These are phyloP conservation scores for Diaporthe ilicicola DNA, from an alignment of 2,329 filamentous ascomycete species.

Conservation along the genomic window DNA sequence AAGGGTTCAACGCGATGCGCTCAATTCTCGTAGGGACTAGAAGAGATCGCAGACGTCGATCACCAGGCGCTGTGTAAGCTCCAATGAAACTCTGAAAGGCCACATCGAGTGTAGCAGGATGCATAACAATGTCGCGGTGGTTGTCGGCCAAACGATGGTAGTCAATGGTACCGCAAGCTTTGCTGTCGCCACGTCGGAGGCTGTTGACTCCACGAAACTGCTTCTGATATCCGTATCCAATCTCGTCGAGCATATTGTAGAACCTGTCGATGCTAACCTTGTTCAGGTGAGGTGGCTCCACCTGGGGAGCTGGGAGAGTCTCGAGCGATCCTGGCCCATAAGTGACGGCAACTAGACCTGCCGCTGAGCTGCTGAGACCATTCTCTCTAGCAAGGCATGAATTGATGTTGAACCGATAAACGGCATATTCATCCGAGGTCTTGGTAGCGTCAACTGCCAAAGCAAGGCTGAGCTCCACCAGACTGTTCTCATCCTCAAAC, in stretches of 20 bases:
- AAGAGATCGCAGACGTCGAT: conserved; percentile 43
- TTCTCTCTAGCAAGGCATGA: neutral
- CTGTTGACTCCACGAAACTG: conserved; percentile 9
- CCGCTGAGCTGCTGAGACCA: neutral
- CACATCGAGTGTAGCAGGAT: conserved; percentile 45
- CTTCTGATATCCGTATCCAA: conserved; percentile 24
- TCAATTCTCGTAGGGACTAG: conserved; percentile 43
- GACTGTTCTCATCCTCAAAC: conserved; percentile 29
- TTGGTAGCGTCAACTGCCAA: neutral
- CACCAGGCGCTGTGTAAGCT: conserved; percentile 44
- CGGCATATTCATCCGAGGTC: neutral
- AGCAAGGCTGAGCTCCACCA: neutral
- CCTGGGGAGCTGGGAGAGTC: too few relatives aligned
- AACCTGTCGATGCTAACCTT: conserved; percentile 9
- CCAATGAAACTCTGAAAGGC: conserved; percentile 46
- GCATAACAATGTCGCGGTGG: conserved; percentile 38
- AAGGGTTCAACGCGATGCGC: neutral
- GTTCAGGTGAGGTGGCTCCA: neutral
- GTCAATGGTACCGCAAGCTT: neutral
- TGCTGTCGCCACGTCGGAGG: neutral
- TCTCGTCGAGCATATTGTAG: conserved; percentile 13
- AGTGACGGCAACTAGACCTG: neutral
- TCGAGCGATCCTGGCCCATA: neutral
- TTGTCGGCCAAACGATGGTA: neutral
- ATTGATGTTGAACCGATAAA: neutral